Conservation (phyloP, 2,329 filamentous ascomycete species). For the Penicillium hordei region DNA sequence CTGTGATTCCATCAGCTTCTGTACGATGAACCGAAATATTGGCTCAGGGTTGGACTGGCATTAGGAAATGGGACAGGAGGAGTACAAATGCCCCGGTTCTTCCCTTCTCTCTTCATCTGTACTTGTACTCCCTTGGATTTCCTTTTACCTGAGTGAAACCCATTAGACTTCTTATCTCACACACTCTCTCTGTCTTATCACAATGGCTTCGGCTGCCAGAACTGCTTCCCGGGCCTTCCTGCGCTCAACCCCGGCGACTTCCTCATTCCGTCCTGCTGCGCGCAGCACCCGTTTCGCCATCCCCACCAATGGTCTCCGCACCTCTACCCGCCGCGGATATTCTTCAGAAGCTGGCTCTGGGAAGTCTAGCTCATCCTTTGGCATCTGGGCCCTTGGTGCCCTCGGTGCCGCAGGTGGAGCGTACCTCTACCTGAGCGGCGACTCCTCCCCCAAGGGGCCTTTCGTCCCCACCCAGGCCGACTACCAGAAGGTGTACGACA, state of each 20-base stretch:
- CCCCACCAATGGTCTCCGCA: slow-evolving; percentile 67
- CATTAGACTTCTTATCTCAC: not conserved
- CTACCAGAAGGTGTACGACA: slow-evolving; percentile 94
- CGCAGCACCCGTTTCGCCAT: slow-evolving; percentile 60
- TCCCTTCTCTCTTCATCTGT: slow-evolving; percentile 8
- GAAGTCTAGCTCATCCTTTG: slow-evolving; percentile 50
- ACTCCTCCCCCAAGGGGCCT: slow-evolving; percentile 50
- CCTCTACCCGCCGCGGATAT: slow-evolving; percentile 75
- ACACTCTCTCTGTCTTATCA: slow-evolving; percentile 14
- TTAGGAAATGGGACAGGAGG: not conserved
- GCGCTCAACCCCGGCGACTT: slow-evolving; percentile 40
- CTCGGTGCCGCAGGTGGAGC: slow-evolving; percentile 62
- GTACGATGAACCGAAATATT: slow-evolving; percentile 7
- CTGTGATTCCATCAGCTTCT: slow-evolving; percentile 16
- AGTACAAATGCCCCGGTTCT: slow-evolving; percentile 16
- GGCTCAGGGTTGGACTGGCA: not conserved
- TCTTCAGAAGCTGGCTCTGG: slow-evolving; percentile 64
- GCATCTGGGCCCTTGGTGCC: slow-evolving; percentile 59
- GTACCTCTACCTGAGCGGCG: slow-evolving; percentile 61
- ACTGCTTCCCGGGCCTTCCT: slow-evolving; percentile 45
- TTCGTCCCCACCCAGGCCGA: slow-evolving; percentile 78
- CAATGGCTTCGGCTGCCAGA: slow-evolving; percentile 46
- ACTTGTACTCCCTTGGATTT: slow-evolving; percentile 8
- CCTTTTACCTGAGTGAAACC: slow-evolving; percentile 2
- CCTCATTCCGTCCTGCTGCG: slow-evolving; percentile 43